These are phyloP conservation scores for Rosellinia necatrix DNA, from an alignment of 2,329 filamentous ascomycete species.

Conservation along the genomic window DNA sequence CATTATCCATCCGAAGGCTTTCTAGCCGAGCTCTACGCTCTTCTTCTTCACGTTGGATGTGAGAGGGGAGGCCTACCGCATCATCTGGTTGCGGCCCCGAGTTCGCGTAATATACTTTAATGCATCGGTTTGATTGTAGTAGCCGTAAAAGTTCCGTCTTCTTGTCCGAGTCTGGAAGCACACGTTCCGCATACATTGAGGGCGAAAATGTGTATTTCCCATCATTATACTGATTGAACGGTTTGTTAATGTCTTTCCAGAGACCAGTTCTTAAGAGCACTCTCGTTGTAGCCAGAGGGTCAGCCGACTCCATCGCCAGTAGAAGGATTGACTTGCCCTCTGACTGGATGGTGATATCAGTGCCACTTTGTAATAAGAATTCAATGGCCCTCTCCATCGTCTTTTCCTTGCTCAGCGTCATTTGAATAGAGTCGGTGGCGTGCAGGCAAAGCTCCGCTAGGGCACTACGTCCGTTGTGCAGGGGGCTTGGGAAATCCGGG, in stretches of 20 bases:
- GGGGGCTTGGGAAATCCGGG: slow-evolving; percentile 65
- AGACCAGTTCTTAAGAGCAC: slow-evolving; percentile 65
- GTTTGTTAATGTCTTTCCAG: slow-evolving; percentile 67
- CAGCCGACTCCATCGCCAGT: slow-evolving; percentile 62
- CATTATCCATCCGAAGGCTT: slow-evolving; percentile 51
- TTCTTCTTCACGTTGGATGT: slow-evolving; percentile 55
- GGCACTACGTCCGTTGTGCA: slow-evolving; percentile 66
- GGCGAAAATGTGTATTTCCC: slow-evolving; percentile 65
- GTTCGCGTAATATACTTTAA: slow-evolving; percentile 60
- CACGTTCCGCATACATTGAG: slow-evolving; percentile 62
- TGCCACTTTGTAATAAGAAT: slow-evolving; percentile 60
- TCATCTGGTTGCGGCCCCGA: slow-evolving; percentile 58
- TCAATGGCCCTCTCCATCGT: slow-evolving; percentile 61
- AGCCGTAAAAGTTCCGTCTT: slow-evolving; percentile 52
- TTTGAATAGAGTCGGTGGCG: slow-evolving; percentile 51
- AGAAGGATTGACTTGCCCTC: slow-evolving; percentile 63
- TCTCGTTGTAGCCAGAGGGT: slow-evolving; percentile 59
- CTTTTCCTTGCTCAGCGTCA: slow-evolving; percentile 55
- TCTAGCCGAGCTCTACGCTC: slow-evolving; percentile 53
- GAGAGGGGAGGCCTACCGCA: slow-evolving; percentile 56
- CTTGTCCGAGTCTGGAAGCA: slow-evolving; percentile 47
- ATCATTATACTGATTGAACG: slow-evolving; percentile 59
- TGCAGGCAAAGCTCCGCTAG: slow-evolving; percentile 67
- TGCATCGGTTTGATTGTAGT: slow-evolving; percentile 56
- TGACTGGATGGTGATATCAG: slow-evolving; percentile 59